Base-by-base conservation (phyloP, 192 early-diverging fungal genomes). In the Umbelopsis vinacea region DNA sequence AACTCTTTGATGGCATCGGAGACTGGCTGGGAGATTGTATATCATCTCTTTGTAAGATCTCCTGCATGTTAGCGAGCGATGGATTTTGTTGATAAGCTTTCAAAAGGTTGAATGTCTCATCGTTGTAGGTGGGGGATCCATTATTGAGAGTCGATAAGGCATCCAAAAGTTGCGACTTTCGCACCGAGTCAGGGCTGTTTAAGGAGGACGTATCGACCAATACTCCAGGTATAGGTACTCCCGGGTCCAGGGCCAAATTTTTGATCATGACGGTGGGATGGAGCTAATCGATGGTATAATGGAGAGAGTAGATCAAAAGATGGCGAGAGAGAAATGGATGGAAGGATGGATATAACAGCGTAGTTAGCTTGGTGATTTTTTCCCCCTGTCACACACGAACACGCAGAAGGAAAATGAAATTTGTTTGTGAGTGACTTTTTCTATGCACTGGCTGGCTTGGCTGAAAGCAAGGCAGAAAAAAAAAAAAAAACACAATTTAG, bases 1-100 rank as follows among this genome's bases (percentile, higher is more conserved):
- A 63, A 35, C 57, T 63, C 26, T 63, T 63, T 11, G 57, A 63
- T 7, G 57, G 57, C 57, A 63, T 63, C 10, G 57, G 57, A 63
- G 57, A 63, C 57, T 63, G 57, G 7, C 57, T 37, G 1, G 57
- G 57, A 14, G 57, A 63, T 14, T 63, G 57, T 19, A 63, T 63
- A 29, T 63, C 57, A 19, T 63, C 57, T 29, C 57, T 63, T 22
- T 19, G 33, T 11, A 63, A n/a, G 33, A 63, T 63, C 17, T 63
- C 29, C 35, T 63, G 57, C 57, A 63, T 63, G 26, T 37, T 63
- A 19, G 57, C 57, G 15, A 7, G 12, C 57, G 57, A 63, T 38
- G 57, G 57, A 63, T 63, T 14, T 12, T 37, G 26, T 37, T 63
- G 57, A 37, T 37, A 63, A 37, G 57, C 33, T 37, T 63, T 35